These are phyloP conservation scores for Aureobasidium sp. DNA, from an alignment of 2,329 filamentous ascomycete genomes.

Conservation along the genomic window DNA sequence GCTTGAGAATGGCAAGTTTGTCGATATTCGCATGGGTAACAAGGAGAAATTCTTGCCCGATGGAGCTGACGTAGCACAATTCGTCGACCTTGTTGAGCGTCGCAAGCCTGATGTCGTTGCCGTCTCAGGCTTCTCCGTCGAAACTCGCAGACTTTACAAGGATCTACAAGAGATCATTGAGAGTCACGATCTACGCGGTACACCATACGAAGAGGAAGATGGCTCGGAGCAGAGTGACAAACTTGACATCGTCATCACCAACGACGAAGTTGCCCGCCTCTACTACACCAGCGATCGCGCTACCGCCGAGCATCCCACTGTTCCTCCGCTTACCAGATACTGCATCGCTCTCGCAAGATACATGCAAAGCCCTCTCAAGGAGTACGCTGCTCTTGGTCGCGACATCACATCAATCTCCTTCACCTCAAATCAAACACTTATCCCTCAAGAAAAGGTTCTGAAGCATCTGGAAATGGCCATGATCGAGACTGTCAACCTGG, in stretches of 20 bases:
- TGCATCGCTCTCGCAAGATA: constrained; percentile 85
- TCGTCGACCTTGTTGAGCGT: constrained; percentile 72
- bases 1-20: constrained; percentile 80
- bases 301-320: constrained; percentile 69
- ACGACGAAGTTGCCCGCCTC: constrained; percentile 92
- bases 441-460: constrained; percentile 79
- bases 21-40: constrained; percentile 63
- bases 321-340: constrained; percentile 75
- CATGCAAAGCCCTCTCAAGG: constrained; percentile 90
- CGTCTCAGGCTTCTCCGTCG: constrained; percentile 80
- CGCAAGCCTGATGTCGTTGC: constrained; percentile 85
- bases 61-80: constrained; percentile 57
- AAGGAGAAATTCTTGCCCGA: constrained; percentile 61
- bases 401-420: constrained; percentile 83
- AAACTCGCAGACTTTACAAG: constrained; percentile 75
- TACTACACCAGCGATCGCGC: constrained; percentile 88
- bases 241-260: constrained; percentile 83
- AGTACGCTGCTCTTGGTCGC: constrained; percentile 87
- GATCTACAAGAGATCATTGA: constrained; percentile 73
- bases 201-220: constrained; percentile 75
- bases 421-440: constrained; percentile 80
- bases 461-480: constrained; percentile 90
- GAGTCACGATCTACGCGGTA: constrained; percentile 68
- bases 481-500: constrained; percentile 97
- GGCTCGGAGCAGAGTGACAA: constrained; percentile 67